Evolutionary conservation across 352 stramenopile genomes (phyloP), one percentile per base, ranked within the genome.

Genomic region (Phytopythium oedochilum): DNA sequence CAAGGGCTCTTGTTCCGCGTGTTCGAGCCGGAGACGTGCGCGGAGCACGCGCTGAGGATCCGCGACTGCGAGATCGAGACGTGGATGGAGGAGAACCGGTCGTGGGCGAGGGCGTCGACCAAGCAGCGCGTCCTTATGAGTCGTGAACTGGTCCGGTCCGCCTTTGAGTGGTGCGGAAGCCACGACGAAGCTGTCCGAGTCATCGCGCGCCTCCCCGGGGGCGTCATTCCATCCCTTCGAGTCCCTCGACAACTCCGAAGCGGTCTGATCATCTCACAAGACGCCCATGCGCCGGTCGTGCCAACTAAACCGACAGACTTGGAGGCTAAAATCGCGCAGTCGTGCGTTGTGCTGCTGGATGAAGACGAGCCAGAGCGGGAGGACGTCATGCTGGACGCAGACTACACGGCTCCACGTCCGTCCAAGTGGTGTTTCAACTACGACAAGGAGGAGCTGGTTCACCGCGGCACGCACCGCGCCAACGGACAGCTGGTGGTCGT

Each of bases 401-500:
- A 44, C 4, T 51, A 39, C 12, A 20, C 31, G 3, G 34, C 29
- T 12, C n/a, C 17, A 10, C 32, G 23, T 2, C 48, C 22, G 20
- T 44, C 31, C 22, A 55, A 55, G 23, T 62, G 46, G 18, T 73
- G 66, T 46, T 78, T 78, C 48, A 63, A 59, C 35, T 89, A 87
- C 55, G 67, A 83, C 42, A 67, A 46, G 0, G 75, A 91, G 12
- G 78, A 91, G 52, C 49, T 75, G 18, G 46, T 91, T 0, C 74
- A 87, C 50, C 73, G 67, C 22, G 78, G 74, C 2, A 89, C 74
- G 51, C 86, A 85, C 57, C 70, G 73, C 10, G 60, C 59, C 6
- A 88, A 80, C 32, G 78, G 78, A 10, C 63, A 82, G n/a, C 65
- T 84, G 4, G 53, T 91, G 10, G 57, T 78, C 15, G 66, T 83